Base-by-base conservation (phyloP, 495 filamentous ascomycete species). In the Parathielavia hyrcaniae region DNA sequence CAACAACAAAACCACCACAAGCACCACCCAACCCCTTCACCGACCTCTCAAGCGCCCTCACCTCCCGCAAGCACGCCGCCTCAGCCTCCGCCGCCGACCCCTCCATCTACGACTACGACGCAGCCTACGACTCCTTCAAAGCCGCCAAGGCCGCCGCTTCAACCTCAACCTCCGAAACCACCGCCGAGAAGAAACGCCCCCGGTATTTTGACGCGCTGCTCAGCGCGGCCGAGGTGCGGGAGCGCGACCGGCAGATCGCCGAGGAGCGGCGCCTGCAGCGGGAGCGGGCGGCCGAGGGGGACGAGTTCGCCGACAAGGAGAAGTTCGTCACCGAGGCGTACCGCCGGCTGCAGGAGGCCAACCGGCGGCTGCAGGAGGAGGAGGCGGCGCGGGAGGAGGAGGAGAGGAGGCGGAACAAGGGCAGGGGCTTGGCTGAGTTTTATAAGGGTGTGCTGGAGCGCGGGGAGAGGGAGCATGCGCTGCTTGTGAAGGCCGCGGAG, bases 291-390 rank as follows among this genome's bases (percentile, higher is more conserved):
- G 87, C 85, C 0, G 93, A 98, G 72, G 93, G 93, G 11, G 95
- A 96, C 14, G 90, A 91, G 71, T 97, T 89, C 66, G 87, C 83
- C 0, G 95, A 93, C 60, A 98, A 96, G 71, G 95, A 97, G 72
- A 91, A 87, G 67, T 98, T 98, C 64, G 93, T 97, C 34, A 98
- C 93, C 0, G 83, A 83, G n/a, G 92, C 93, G 45, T 98, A 98
- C 65, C 93, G 91, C 76, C 81, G 82, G 66, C 93, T 97, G 68
- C 93, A 97, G 68, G 90, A 84, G 66, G 93, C 96, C 69, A 77
- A 91, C 64, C 70, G 81, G 62, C 79, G 80, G 64, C 63, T 90
- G 9, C 90, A 96, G 65, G 88, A 86, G 64, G 91, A 95, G 69
- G 95, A 97, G 72, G 79, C 78, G 53, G 63, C 67, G 44, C 72